Evolutionary conservation across 768 basidiomycete species (phyloP), one percentile per base, ranked within the genome.

Genomic region (Terana coerulea): DNA sequence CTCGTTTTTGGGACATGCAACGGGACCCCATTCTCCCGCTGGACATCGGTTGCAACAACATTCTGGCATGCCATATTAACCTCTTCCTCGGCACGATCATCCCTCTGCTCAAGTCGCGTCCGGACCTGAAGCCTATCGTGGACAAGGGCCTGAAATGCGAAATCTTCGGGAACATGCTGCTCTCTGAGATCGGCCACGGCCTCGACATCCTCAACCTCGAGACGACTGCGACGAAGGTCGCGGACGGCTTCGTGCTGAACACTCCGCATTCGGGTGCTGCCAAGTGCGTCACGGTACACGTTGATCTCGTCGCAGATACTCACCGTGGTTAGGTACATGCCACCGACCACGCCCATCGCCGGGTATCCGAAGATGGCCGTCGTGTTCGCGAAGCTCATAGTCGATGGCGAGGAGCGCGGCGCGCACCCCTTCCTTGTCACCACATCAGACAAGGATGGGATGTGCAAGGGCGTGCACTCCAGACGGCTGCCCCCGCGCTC

Each of bases 401-500:
- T 52, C 30, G 44, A 31, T 30, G 51, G 51, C 6, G 26, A 46
- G 15, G 43, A 45, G 7, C 42, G 36, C 4, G 51, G 51, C 21
- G 24, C 28, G 5, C 51, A 47, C 25, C 51, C 51, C 12, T 52
- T 52, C 44, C 22, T 52, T 3, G 43, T 47, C 14, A 12, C 26
- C 9, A 39, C 47, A 9, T 40, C 37, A 3, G 45, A 29, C 30
- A 30, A 10, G 7, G 7, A 17, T 26, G 42, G 42, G 19, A 51
- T 58, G 42, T 41, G 31, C 34, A 19, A 29, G 8, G 51, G 47
- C 28, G 29, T 47, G 29, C 34, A 49, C 30, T 34, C 24, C 45
- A 44, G 30, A 34, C 26, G 49, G 11, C 25, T 52, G 17, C 47
- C 57, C 22, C 60, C 65, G 14, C 48, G 52, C 4, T 56, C 58